These are phyloP conservation scores for Blastobotrys aristatus DNA, from an alignment of 1,139 yeast species.

Conservation along the genomic window DNA sequence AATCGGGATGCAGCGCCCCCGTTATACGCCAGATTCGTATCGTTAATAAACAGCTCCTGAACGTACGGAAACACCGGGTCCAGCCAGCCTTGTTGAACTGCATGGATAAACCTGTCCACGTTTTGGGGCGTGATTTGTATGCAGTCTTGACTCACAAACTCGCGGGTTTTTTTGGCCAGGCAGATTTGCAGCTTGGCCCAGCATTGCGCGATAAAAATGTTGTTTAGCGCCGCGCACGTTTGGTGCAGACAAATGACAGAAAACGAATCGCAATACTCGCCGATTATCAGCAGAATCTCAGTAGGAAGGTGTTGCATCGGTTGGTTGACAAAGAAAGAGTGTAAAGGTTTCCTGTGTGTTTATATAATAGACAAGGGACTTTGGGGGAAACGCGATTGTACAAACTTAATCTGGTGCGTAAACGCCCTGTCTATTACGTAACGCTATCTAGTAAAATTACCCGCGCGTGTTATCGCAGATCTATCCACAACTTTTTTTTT, in stretches of 20 bases:
- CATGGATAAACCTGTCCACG: background rate
- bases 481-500: background rate
- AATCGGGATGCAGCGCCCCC: background rate
- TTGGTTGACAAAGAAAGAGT: background rate
- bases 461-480: too few species aligned
- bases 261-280: background rate
- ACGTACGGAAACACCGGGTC: background rate
- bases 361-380: too few species aligned
- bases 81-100: background rate
- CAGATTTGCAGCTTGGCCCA: constrained; percentile 2
- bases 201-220: background rate
- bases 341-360: too few species aligned
- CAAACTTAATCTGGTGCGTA: too few species aligned
- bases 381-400: too few species aligned
- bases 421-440: too few species aligned
- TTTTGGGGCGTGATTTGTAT: background rate
- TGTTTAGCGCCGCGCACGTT: background rate
- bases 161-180: background rate
- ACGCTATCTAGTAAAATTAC: too few species aligned
- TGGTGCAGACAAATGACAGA: background rate
- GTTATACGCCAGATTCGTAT: background rate
- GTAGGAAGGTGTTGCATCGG: constrained; percentile 1
- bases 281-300: background rate
- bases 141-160: background rate
- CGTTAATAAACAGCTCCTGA: background rate